Evolutionary conservation across 441 rosid genomes (phyloP).

Genomic region (Isatis lusitanica): DNA sequence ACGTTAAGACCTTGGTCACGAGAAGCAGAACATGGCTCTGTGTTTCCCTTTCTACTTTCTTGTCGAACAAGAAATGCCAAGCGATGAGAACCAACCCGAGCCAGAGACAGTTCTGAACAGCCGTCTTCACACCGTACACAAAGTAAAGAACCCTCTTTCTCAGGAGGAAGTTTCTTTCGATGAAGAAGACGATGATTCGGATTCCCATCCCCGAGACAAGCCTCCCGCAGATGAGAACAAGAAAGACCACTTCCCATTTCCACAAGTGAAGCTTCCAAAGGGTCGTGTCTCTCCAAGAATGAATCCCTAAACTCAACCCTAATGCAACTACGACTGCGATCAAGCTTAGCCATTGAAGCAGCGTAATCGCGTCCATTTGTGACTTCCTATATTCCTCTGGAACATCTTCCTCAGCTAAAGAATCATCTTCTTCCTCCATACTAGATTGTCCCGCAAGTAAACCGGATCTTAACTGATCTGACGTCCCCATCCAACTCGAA

Average conservation of each 20-base stretch:
- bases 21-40: conserved; percentile 36
- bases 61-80: conserved; percentile 59
- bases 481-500: conserved; percentile 42
- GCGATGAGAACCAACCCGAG: conserved; percentile 59
- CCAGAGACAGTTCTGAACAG: conserved; percentile 83
- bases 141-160: conserved; percentile 71
- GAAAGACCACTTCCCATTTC: conserved; percentile 75
- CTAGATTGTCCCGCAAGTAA: conserved; percentile 28
- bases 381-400: conserved; percentile 52
- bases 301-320: conserved; percentile 40
- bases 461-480: conserved; percentile 52
- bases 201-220: conserved; percentile 81
- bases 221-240: conserved; percentile 79
- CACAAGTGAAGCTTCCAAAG: conserved; percentile 61
- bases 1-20: conserved; percentile 53
- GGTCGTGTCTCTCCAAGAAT: conserved; percentile 17
- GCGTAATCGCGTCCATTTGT: conserved; percentile 35
- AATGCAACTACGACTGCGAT: conserved; percentile 45
- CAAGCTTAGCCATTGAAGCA: conserved; percentile 71
- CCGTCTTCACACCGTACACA: conserved; percentile 69
- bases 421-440: conserved; percentile 62
- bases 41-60: conserved; percentile 40
- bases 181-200: conserved; percentile 52
- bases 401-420: conserved; percentile 56
- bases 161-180: conserved; percentile 63